Conservation (phyloP, 1,139 yeast species). For the Tardiomyces blankii region DNA sequence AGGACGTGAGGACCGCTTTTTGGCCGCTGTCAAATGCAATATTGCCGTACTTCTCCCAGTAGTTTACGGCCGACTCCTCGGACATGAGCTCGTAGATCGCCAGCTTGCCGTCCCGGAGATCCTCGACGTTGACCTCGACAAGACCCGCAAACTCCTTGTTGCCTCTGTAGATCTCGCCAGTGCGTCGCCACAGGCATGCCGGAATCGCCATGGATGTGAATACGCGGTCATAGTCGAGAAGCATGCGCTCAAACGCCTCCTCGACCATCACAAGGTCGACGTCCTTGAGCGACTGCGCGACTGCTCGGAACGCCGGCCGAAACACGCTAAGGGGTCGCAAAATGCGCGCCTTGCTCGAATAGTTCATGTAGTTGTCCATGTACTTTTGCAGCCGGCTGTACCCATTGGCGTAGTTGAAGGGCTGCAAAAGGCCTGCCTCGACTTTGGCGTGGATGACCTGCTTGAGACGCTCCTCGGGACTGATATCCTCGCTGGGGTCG, state of each 20-base stretch:
- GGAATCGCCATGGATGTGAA: slow-evolving; percentile 98
- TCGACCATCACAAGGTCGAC: slow-evolving; percentile 88
- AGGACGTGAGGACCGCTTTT: slow-evolving; percentile 88
- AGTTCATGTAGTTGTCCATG: slow-evolving; percentile 90
- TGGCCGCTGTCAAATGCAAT: slow-evolving; percentile 95
- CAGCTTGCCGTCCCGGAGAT: slow-evolving; percentile 80
- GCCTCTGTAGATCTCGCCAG: slow-evolving; percentile 93
- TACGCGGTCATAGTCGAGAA: slow-evolving; percentile 87
- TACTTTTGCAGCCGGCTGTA: slow-evolving; percentile 82
- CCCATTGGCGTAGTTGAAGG: slow-evolving; percentile 90
- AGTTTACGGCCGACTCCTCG: slow-evolving; percentile 95
- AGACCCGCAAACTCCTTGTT: slow-evolving; percentile 93
- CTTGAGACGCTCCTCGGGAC: slow-evolving; percentile 88
- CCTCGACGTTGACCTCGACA: slow-evolving; percentile 89
- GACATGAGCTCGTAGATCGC: slow-evolving; percentile 93
- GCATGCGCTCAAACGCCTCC: slow-evolving; percentile 88
- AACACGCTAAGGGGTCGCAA: slow-evolving; percentile 77
- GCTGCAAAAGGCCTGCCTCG: slow-evolving; percentile 87
- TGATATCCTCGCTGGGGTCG: slow-evolving; percentile 88
- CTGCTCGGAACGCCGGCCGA: slow-evolving; percentile 89
- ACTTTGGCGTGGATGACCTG: slow-evolving; percentile 94
- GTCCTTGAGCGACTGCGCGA: slow-evolving; percentile 82
- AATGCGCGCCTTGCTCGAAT: slow-evolving; percentile 76
- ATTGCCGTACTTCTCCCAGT: slow-evolving; percentile 96
- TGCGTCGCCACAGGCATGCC: slow-evolving; percentile 94